These are phyloP conservation scores for Peribolospora kevripleyi DNA, from an alignment of 768 basidiomycete genomes.

Conservation along the genomic window DNA sequence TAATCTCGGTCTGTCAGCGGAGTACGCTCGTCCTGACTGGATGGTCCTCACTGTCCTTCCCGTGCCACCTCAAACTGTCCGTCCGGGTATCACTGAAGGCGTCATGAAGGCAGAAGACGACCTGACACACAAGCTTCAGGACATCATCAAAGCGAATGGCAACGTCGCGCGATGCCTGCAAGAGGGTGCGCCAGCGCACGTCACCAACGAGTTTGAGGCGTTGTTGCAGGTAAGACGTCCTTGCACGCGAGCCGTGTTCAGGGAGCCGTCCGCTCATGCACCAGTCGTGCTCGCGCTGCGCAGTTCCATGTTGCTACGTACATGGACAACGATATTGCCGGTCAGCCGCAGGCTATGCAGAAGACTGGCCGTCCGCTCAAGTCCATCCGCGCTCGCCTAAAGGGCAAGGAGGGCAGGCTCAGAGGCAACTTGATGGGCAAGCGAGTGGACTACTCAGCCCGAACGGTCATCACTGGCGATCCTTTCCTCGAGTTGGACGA, in stretches of 20 bases:
- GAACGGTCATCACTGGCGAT: conserved; percentile 97
- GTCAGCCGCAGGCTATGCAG: conserved; percentile 87
- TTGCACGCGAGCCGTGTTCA: neutral
- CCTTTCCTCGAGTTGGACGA: conserved; percentile 89
- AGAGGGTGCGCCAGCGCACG: conserved; percentile 87
- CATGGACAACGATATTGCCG: conserved; percentile 99
- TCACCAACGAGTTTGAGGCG: conserved; percentile 88
- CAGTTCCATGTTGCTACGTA: conserved; percentile 98
- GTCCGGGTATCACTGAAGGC: conserved; percentile 90
- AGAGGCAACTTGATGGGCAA: conserved; percentile 98
- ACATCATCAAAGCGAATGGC: conserved; percentile 84
- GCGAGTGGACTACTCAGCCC: conserved; percentile 95
- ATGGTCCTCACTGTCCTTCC: conserved; percentile 97
- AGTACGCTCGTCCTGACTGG: conserved; percentile 95
- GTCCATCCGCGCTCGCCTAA: conserved; percentile 87
- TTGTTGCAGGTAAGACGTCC: conserved; percentile 51
- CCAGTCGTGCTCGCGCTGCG: neutral
- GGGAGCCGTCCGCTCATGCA: conserved; percentile 1
- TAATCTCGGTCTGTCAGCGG: conserved; percentile 73
- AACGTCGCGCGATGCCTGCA: conserved; percentile 79
- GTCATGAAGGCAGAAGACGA: conserved; percentile 95
- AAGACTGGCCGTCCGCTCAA: conserved; percentile 95
- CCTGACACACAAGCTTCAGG: conserved; percentile 89
- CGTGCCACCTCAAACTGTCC: conserved; percentile 90
- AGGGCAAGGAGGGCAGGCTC: conserved; percentile 94